Conservation (phyloP, 345 rosid species). For the Kernera saxatilis region DNA sequence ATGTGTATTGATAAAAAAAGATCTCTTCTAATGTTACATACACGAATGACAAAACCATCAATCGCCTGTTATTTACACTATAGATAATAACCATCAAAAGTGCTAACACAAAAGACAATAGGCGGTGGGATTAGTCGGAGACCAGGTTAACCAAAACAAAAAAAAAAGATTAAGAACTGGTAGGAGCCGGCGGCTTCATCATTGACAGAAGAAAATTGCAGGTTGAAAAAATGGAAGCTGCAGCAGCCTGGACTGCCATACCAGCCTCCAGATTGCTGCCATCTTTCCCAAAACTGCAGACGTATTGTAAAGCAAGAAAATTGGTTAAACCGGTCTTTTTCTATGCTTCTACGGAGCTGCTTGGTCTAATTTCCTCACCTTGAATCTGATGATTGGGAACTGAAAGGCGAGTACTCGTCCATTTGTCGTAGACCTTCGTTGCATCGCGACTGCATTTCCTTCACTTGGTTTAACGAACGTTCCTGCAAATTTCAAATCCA, state of each 20-base stretch:
- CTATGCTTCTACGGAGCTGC: neutral
- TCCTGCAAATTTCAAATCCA: conserved; percentile 50
- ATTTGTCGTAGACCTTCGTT: conserved; percentile 67
- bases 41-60: conserved; percentile 18
- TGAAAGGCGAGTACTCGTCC: conserved; percentile 32
- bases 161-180: conserved; percentile 48
- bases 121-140: neutral
- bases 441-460: conserved; percentile 70
- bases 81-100: conserved; percentile 16
- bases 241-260: conserved; percentile 84
- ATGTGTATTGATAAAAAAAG: neutral
- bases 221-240: conserved; percentile 94
- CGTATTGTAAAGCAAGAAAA: neutral
- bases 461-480: conserved; percentile 61
- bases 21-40: conserved; percentile 16
- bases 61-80: conserved; percentile 23
- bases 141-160: neutral
- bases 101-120: neutral
- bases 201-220: conserved; percentile 63
- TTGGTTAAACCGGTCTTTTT: neutral
- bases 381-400: conserved; percentile 40
- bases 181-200: conserved; percentile 40
- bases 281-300: conserved; percentile 43
- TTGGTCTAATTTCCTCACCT: conserved; percentile 39
- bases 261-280: conserved; percentile 40